phyloP scores from a whole-genome alignment of 2,329 filamentous ascomycete genomes.

The Nemania sp. region DNA sequence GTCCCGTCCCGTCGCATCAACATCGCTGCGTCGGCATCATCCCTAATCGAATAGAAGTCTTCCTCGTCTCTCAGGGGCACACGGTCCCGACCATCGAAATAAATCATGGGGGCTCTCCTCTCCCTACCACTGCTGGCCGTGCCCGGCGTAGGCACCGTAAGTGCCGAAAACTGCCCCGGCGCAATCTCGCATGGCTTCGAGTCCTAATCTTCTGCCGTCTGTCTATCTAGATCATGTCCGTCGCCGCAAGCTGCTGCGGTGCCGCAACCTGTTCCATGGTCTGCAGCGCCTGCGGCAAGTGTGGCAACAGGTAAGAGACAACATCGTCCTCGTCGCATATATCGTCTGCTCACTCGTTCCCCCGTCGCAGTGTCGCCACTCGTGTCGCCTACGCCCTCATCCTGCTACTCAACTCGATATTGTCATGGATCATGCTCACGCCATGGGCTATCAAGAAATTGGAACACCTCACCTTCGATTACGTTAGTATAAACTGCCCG shows the following conservation, averaged over 20 bases:
- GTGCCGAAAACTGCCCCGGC: conserved; percentile 42
- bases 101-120: conserved; percentile 82
- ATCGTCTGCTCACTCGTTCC: background rate
- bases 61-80: background rate
- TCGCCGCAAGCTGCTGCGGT: conserved; percentile 90
- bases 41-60: conserved; percentile 1
- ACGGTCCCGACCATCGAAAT: conserved; percentile 9
- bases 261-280: conserved; percentile 96
- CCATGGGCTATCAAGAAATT: conserved; percentile 98
- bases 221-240: conserved; percentile 67
- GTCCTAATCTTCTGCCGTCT: conserved; percentile 24
- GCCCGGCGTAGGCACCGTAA: conserved; percentile 83
- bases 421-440: conserved; percentile 99
- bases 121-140: conserved; percentile 88
- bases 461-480: conserved; percentile 88
- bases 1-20: background rate
- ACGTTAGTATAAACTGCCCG: conserved; percentile 92
- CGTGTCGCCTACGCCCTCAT: conserved; percentile 96
- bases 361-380: conserved; percentile 75
- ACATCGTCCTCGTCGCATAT: background rate
- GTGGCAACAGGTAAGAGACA: conserved; percentile 81
- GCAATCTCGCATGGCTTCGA: conserved; percentile 2
- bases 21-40: too few relatives aligned
- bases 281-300: conserved; percentile 94
- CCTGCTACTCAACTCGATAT: conserved; percentile 92